phyloP scores from a whole-genome alignment of 108 stramenopile species.

The Cyclotella atomus region DNA sequence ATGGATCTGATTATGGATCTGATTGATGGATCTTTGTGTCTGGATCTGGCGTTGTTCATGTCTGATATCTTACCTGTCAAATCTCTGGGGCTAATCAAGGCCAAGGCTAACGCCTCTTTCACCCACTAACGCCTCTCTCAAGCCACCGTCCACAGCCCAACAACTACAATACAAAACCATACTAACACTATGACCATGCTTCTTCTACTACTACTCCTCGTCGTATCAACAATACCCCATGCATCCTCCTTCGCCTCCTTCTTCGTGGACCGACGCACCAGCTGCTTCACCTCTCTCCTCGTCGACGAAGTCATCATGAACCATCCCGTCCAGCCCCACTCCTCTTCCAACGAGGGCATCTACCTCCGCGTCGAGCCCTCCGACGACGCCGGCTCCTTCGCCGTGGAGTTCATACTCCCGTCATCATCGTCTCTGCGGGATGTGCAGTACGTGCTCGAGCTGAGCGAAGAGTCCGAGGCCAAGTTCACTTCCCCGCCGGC shows the following conservation, averaged over 20 bases:
- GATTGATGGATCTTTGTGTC: no score
- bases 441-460: slow-evolving; percentile 67
- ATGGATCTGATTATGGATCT: no score
- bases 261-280: slow-evolving; percentile 42
- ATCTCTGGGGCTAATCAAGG: no score
- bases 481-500: slow-evolving; percentile 22
- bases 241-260: slow-evolving; percentile 43
- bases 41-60: no score
- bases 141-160: no score
- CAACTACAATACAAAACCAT: no score
- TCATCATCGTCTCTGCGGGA: slow-evolving; percentile 36
- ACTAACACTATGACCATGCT: no score
- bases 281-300: slow-evolving; percentile 54
- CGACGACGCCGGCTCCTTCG: slow-evolving; percentile 3
- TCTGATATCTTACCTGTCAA: no score
- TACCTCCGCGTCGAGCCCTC: slow-evolving; percentile 46
- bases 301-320: slow-evolving; percentile 81
- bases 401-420: slow-evolving; percentile 48
- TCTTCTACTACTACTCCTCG: no score
- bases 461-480: slow-evolving; percentile 36
- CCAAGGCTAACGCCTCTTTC: no score
- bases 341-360: slow-evolving; percentile 51
- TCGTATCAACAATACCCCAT: no score
- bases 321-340: slow-evolving; percentile 43
- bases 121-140: no score